These are phyloP conservation scores for Colletotrichum echinochloae DNA, from an alignment of 2,329 filamentous ascomycete species.

Conservation along the genomic window DNA sequence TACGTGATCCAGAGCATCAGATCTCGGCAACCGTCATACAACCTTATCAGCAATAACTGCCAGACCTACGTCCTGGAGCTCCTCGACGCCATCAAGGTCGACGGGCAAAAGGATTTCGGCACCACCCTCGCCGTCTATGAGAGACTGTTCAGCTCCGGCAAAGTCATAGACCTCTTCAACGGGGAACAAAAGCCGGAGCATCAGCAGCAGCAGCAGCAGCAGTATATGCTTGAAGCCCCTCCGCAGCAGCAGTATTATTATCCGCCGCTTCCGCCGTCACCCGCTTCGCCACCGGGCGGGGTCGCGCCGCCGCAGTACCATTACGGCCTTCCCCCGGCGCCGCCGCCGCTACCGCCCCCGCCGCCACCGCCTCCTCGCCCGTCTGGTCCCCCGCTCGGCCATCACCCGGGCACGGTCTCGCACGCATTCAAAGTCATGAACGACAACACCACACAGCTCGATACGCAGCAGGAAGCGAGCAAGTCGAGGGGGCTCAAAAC, in stretches of 20 bases:
- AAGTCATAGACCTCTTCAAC: constrained; percentile 64
- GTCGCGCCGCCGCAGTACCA: constrained; percentile 7
- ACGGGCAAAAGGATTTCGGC: constrained; percentile 62
- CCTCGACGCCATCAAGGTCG: constrained; percentile 66
- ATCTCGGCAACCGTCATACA: constrained; percentile 62
- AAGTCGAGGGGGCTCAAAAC: constrained; percentile 33
- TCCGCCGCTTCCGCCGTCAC: constrained; percentile 49
- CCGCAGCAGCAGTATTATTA: constrained; percentile 27
- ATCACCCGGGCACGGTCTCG: constrained; percentile 56
- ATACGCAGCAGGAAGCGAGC: constrained; percentile 52
- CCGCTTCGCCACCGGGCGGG: constrained; percentile 41
- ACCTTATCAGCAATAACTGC: constrained; percentile 71
- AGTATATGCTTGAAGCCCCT: constrained; percentile 16
- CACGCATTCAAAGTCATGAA: constrained; percentile 66
- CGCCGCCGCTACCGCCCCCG: neutral
- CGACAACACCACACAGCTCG: constrained; percentile 64
- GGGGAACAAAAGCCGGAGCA: constrained; percentile 47
- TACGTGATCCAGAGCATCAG: constrained; percentile 66
- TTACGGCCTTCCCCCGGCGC: neutral
- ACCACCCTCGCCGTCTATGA: constrained; percentile 67
- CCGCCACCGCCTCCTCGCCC: constrained; percentile 15
- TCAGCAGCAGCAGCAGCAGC: constrained; percentile 34
- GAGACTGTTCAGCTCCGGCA: constrained; percentile 60
- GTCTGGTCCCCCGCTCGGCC: constrained; percentile 1
- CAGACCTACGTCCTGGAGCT: constrained; percentile 67